These are phyloP conservation scores for Carnegiea gigantea DNA, from an alignment of 179 eudicot species.

Conservation along the genomic window DNA sequence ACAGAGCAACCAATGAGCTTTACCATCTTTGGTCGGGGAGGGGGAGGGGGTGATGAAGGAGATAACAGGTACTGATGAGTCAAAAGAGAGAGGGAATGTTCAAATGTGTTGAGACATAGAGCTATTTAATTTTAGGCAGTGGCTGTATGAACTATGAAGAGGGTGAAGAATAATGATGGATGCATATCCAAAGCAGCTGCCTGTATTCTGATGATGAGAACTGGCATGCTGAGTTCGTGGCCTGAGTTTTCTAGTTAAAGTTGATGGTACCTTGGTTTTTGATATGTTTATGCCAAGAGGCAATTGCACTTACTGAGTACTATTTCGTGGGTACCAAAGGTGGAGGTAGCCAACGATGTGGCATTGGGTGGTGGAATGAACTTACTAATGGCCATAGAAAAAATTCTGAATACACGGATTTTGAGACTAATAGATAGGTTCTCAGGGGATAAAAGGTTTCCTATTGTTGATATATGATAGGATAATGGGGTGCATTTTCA, in stretches of 20 bases:
- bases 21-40: not conserved
- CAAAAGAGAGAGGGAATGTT: not conserved
- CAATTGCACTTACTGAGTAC: not conserved
- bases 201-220: not conserved
- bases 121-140: too few species aligned
- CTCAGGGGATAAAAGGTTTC: not conserved
- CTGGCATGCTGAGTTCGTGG: not conserved
- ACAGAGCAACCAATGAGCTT: too few species aligned
- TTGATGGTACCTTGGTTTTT: not conserved
- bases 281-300: not conserved
- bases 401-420: not conserved
- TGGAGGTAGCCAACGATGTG: not conserved
- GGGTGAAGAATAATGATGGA: not conserved
- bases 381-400: not conserved
- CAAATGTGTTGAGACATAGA: too few species aligned
- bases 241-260: too few species aligned
- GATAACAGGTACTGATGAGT: not conserved
- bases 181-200: not conserved
- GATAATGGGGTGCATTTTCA: not conserved
- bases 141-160: not conserved
- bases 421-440: not conserved
- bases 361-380: not conserved
- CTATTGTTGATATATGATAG: not conserved
- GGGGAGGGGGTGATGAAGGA: not conserved
- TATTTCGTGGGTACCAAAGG: not conserved